Base-by-base conservation (phyloP, 2,329 filamentous ascomycete species). In the Colletotrichum sp. region DNA sequence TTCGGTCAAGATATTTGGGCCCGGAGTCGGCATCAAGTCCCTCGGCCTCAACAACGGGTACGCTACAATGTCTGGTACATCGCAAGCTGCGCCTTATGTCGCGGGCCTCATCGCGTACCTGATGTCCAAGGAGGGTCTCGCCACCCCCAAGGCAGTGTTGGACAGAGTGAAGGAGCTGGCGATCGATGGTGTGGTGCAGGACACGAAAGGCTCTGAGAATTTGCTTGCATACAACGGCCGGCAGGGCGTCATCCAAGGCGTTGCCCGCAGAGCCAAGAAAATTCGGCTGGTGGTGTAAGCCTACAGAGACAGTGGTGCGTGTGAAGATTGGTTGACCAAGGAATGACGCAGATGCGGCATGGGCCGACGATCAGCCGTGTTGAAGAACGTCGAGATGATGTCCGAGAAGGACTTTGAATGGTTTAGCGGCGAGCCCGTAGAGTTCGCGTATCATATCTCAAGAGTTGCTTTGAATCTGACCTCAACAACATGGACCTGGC, bases 221-320 rank as follows among this genome's bases (percentile, higher is more conserved):
- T 80, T 85, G 73, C 85, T 93, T 69, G 89, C 88, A 74, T 92
- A 90, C 85, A 92, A 92, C 84, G 89, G 89, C 76, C 62, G 62
- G 49, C 32, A 59, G n/a, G n/a, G 22, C 19, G 16, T 39, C 34
- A 55, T 67, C 25, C 19, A 49, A 39, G 39, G 64, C 22, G 49
- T 36, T 15, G 62, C 62, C 25, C 39, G 62, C 52, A 32, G 36
- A 39, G 62, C 69, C 52, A 67, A 72, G 61, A 22, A 19, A 25
- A 19, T 61, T 27, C 25, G 25, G 13, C 6, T 49, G 27, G 32
- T 16, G 59, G 49, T 59, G 67, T 49, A 44, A 70, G 69, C 52
- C 52, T 25, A 39, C 22, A n/a, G 34, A 39, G 27, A 63, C 52
- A 52, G 59, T 8, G 15, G 67, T 29, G n/a, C n/a, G 32, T 49